A percentile compares a stretch with the other conserved stretches of the same genome.
These are phyloP conservation scores for Carallia brachiata DNA, from an alignment of 345 rosid genomes.

Conservation along the genomic window DNA sequence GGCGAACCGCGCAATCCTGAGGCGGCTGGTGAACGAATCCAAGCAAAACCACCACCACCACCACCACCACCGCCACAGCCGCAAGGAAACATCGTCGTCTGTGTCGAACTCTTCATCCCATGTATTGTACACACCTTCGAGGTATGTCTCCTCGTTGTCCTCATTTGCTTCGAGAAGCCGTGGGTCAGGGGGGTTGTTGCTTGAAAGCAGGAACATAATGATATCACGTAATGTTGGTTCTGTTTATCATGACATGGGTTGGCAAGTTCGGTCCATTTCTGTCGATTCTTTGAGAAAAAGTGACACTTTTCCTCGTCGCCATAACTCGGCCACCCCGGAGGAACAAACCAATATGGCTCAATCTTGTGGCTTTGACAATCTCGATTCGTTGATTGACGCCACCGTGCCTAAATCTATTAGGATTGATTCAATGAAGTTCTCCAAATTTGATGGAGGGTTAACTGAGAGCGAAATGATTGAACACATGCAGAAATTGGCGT, in stretches of 20 bases:
- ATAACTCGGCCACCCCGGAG: conserved; percentile 89
- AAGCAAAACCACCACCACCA: conserved; percentile 43
- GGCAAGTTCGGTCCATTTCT: conserved; percentile 64
- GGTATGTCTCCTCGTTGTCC: conserved; percentile 74
- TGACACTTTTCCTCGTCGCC: conserved; percentile 91
- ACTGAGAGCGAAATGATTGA: conserved; percentile 85
- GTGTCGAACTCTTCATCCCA: no score
- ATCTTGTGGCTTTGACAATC: conserved; percentile 62
- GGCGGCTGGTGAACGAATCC: conserved; percentile 55
- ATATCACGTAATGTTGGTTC: conserved; percentile 11
- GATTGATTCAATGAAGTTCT: conserved; percentile 75
- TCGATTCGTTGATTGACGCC: conserved; percentile 72
- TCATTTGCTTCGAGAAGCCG: conserved; percentile 40
- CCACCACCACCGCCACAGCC: background rate
- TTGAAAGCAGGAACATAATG: conserved; percentile 16
- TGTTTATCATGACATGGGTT: conserved; percentile 26
- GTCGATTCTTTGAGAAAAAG: conserved; percentile 65
- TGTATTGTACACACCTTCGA: conserved; percentile 49
- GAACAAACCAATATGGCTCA: conserved; percentile 78
- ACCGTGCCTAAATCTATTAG: conserved; percentile 98
- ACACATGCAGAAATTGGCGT: conserved; percentile 73
- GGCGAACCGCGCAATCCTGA: conserved; percentile 78
- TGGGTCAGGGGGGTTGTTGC: conserved; percentile 30
- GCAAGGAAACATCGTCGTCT: conserved; percentile 28
- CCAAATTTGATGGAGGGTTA: conserved; percentile 80